These are phyloP conservation scores for Aspergillus taichungensis DNA, from an alignment of 495 filamentous ascomycete genomes.

Conservation along the genomic window DNA sequence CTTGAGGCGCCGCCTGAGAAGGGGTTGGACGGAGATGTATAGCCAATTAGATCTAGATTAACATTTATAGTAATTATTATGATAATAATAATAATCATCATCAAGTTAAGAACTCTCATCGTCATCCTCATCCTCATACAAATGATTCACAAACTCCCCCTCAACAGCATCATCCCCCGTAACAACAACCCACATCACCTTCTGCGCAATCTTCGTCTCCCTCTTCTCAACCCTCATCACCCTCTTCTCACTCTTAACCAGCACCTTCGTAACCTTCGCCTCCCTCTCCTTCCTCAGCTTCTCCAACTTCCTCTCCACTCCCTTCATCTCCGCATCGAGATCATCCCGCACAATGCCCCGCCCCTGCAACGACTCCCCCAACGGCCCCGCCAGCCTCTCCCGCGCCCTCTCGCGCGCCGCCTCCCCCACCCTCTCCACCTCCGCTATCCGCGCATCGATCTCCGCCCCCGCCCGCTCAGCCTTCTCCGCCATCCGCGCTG, in stretches of 20 bases:
- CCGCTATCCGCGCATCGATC: constrained; percentile 1
- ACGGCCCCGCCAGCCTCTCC: constrained; percentile 4
- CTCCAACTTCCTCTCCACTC: constrained; percentile 5
- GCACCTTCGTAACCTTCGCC: not conserved
- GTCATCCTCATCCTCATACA: constrained; percentile 4
- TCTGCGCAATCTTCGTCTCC: constrained; percentile 10
- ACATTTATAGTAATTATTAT: too few species aligned
- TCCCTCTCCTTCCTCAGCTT: constrained; percentile 7
- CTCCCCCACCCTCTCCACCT: constrained; percentile 2
- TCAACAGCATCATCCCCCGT: constrained; percentile 5
- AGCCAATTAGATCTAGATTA: too few species aligned
- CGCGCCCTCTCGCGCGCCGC: not conserved
- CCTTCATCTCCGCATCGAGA: constrained; percentile 10
- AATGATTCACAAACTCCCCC: constrained; percentile 3
- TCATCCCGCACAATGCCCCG: constrained; percentile 5
- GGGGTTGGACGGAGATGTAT: too few species aligned
- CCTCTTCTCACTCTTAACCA: constrained; percentile 2
- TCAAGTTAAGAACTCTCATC: too few species aligned
- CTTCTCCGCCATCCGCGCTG: not conserved
- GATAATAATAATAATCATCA: too few species aligned
- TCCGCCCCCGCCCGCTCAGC: constrained; percentile 1
- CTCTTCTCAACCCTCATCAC: constrained; percentile 6
- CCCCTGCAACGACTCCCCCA: constrained; percentile 7
- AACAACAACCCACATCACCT: constrained; percentile 10
- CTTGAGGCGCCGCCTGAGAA: too few species aligned